A percentile compares a stretch with the other conserved stretches of the same genome.
Conservation (phyloP, 331 rosid genomes). For the Malus hybrid region DNA sequence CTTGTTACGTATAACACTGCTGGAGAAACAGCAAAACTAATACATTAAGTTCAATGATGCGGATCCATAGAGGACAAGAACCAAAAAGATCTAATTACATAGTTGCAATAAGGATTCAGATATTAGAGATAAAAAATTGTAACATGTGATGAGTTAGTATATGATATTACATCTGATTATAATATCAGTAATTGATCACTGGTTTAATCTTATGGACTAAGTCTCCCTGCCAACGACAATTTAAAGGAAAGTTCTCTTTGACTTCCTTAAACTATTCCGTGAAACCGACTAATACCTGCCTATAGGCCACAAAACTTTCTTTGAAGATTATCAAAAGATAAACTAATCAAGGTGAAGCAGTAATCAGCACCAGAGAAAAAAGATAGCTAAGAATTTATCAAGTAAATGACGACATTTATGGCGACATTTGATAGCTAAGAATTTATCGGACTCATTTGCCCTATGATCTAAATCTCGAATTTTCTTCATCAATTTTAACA, state of each 20-base stretch:
- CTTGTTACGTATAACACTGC: slow-evolving; percentile 25
- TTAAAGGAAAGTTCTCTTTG: background rate
- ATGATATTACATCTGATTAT: background rate
- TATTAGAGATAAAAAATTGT: background rate
- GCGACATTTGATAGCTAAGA: background rate
- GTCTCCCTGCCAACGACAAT: background rate
- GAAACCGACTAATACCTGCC: background rate
- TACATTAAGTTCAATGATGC: background rate
- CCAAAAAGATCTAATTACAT: background rate
- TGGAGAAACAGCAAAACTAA: background rate
- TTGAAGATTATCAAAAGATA: background rate
- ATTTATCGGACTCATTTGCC: background rate
- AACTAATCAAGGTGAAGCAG: background rate
- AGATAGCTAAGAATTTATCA: too few relatives aligned
- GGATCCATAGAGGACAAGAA: background rate
- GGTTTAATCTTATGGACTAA: background rate
- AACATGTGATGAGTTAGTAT: background rate
- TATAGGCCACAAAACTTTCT: background rate
- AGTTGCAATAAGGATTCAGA: background rate
- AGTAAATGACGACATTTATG: too few relatives aligned
- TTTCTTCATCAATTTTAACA: background rate
- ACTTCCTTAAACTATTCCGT: background rate
- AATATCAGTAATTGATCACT: background rate
- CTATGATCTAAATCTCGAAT: background rate
- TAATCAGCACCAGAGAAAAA: background rate